Percentiles rank a stretch among this genome's conserved stretches.
These are phyloP conservation scores for Leccinum subspadiceum DNA, from an alignment of 1,284 basidiomycete genomes.

Conservation along the genomic window DNA sequence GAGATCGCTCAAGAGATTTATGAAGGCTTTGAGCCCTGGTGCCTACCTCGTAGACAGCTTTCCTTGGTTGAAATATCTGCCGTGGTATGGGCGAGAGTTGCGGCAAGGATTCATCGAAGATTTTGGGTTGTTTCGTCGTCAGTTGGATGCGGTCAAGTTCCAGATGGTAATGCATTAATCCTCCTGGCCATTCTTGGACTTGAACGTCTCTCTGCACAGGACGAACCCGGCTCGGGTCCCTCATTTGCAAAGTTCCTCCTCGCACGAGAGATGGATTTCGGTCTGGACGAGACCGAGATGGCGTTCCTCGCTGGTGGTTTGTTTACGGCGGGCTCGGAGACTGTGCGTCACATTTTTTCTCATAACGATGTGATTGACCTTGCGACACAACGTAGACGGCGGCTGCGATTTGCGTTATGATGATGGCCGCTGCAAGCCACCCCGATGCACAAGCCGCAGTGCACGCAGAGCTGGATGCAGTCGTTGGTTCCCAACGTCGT, in stretches of 20 bases:
- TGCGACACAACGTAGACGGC: constrained; percentile 3
- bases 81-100: constrained; percentile 12
- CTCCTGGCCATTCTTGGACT: neutral
- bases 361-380: neutral
- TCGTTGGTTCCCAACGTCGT: constrained; percentile 7
- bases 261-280: constrained; percentile 2
- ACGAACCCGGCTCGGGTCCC: constrained; percentile 4
- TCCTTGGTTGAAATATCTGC: constrained; percentile 12
- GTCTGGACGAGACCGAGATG: constrained; percentile 15
- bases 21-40: neutral
- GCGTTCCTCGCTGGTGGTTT: constrained; percentile 13
- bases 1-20: neutral
- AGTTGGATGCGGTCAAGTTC: constrained; percentile 4
- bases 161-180: constrained; percentile 8
- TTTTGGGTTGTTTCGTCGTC: neutral
- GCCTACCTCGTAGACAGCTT: constrained; percentile 14
- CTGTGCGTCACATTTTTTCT: constrained; percentile 2
- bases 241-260: constrained; percentile 17
- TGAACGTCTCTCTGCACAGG: neutral
- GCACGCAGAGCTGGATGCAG: constrained; percentile 13
- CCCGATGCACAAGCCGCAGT: constrained; percentile 13
- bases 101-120: constrained; percentile 9
- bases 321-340: constrained; percentile 8
- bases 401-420: neutral
- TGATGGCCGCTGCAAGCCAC: constrained; percentile 8